phyloP scores from a whole-genome alignment of 352 stramenopile genomes.

The Phytophthora litchii region DNA sequence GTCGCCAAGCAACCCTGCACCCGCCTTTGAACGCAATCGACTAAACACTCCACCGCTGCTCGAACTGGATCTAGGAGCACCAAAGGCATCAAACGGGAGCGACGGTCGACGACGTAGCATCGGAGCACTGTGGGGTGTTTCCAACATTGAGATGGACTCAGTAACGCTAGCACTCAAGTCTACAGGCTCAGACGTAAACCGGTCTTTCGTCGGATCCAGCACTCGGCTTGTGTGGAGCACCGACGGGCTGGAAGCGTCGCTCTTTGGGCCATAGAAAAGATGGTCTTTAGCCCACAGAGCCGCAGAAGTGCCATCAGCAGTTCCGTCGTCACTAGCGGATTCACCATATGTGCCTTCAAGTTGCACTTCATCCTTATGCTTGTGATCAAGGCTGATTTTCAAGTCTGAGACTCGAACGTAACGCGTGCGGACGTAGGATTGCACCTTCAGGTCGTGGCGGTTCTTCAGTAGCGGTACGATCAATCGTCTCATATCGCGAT shows the following conservation, averaged over 20 bases:
- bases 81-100: conserved; percentile 28
- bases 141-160: conserved; percentile 66
- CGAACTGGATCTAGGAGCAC: conserved; percentile 17
- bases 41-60: conserved; percentile 52
- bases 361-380: conserved; percentile 65
- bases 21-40: conserved; percentile 51
- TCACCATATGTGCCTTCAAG: conserved; percentile 39
- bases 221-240: conserved; percentile 60
- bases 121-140: conserved; percentile 17
- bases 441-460: conserved; percentile 67
- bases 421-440: conserved; percentile 62
- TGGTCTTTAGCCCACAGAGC: conserved; percentile 57
- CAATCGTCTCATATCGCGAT: conserved; percentile 65
- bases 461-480: conserved; percentile 80
- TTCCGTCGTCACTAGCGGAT: conserved; percentile 24
- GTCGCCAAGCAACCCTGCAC: conserved; percentile 59
- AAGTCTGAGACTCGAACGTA: conserved; percentile 71
- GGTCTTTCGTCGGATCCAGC: conserved; percentile 44
- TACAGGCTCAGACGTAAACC: conserved; percentile 65
- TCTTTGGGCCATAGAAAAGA: conserved; percentile 73
- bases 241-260: conserved; percentile 55
- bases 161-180: conserved; percentile 60
- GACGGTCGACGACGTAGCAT: conserved; percentile 24
- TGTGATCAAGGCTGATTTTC: conserved; percentile 69
- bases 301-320: conserved; percentile 4